A percentile compares a stretch with the other conserved stretches of the same genome.
Conservation (phyloP, 768 basidiomycete genomes). For the Termitomyces eurrhizus region DNA sequence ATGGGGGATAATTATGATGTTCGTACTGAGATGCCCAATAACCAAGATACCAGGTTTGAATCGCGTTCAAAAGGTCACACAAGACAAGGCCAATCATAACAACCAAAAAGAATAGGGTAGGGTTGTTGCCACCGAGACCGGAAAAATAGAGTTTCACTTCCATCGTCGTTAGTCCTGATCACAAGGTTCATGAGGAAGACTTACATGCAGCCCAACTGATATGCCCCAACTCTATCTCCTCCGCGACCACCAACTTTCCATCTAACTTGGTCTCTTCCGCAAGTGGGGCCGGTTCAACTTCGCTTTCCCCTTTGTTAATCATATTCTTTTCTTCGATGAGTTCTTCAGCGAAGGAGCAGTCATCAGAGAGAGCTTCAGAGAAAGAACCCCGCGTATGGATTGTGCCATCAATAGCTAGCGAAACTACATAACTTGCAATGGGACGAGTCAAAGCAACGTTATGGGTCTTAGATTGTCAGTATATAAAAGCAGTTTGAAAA, state of each 20-base stretch:
- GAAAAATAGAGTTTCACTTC: slow-evolving; percentile 33
- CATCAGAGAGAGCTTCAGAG: slow-evolving; percentile 41
- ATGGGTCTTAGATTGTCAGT: slow-evolving; percentile 33
- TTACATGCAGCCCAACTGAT: slow-evolving; percentile 47
- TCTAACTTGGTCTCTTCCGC: slow-evolving; percentile 26
- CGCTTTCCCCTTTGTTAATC: slow-evolving; percentile 21
- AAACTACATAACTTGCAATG: slow-evolving; percentile 54
- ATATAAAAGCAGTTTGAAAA: neutral
- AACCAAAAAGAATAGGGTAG: slow-evolving; percentile 28
- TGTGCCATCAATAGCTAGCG: slow-evolving; percentile 50
- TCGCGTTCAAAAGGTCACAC: slow-evolving; percentile 19
- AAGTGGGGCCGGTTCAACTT: slow-evolving; percentile 19
- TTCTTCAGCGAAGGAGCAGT: slow-evolving; percentile 30
- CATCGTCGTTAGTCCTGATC: slow-evolving; percentile 20
- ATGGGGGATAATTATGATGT: slow-evolving; percentile 25
- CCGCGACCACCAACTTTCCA: slow-evolving; percentile 61
- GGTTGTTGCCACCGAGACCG: slow-evolving; percentile 32
- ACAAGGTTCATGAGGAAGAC: slow-evolving; percentile 13
- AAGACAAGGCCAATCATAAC: slow-evolving; percentile 23
- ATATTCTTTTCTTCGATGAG: slow-evolving; percentile 25
- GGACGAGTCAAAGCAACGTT: slow-evolving; percentile 50
- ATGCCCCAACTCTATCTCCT: slow-evolving; percentile 60
- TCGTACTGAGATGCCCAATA: slow-evolving; percentile 45
- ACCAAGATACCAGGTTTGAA: slow-evolving; percentile 42
- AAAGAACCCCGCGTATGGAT: slow-evolving; percentile 46